phyloP scores from a whole-genome alignment of 1,284 basidiomycete genomes.

The Retiboletus fuscus region DNA sequence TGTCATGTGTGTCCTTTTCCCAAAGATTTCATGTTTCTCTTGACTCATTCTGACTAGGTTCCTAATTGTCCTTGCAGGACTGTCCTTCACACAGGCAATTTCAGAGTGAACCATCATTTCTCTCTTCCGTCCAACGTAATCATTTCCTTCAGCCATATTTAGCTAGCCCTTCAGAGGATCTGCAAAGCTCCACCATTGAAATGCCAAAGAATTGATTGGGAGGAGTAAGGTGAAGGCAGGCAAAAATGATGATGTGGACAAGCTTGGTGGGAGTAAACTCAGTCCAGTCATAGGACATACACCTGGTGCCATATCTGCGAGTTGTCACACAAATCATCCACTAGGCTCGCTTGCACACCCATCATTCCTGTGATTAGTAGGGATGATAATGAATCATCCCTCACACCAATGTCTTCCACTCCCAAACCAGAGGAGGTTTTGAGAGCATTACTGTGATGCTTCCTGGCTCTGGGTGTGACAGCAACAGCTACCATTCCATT shows the following conservation, averaged over 20 bases:
- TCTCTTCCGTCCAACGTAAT: slow-evolving; percentile 74
- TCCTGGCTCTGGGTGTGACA: neutral
- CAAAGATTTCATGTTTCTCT: neutral
- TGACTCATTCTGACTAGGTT: slow-evolving; percentile 68
- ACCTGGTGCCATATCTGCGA: neutral
- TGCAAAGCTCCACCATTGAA: slow-evolving; percentile 30
- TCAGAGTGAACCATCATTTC: slow-evolving; percentile 84
- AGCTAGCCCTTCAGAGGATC: slow-evolving; percentile 46
- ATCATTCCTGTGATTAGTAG: slow-evolving; percentile 6
- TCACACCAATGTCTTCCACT: neutral
- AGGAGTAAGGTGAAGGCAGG: neutral
- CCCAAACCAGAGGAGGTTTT: neutral
- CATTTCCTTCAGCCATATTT: slow-evolving; percentile 81
- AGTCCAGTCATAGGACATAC: neutral
- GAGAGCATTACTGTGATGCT: neutral
- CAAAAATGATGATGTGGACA: neutral
- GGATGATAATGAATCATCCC: neutral
- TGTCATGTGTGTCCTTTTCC: slow-evolving; percentile 78
- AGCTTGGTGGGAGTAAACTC: neutral
- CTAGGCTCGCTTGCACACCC: neutral
- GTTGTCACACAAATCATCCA: neutral
- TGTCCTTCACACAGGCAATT: too few relatives aligned
- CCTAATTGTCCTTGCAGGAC: slow-evolving; percentile 76
- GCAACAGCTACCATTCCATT: slow-evolving; percentile 39
- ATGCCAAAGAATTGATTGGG: slow-evolving; percentile 31